Conservation (phyloP, 1,284 basidiomycete genomes). For the Volvariella volvacea region DNA sequence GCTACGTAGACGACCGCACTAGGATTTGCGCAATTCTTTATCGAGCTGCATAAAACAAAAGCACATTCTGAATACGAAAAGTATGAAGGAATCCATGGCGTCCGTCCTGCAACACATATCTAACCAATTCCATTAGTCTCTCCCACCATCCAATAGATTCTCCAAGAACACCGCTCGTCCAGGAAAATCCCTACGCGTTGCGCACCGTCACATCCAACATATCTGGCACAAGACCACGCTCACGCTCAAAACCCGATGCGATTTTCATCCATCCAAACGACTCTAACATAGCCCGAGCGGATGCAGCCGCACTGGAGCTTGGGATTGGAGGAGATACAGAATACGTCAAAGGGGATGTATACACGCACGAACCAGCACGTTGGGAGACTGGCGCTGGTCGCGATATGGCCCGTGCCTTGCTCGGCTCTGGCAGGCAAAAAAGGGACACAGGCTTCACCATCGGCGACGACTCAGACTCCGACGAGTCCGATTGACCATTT, state of each 20-base stretch:
- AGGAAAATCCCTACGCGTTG: slow-evolving; percentile 8
- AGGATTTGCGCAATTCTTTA: slow-evolving; percentile 43
- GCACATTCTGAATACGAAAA: slow-evolving; percentile 3
- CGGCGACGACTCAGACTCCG: slow-evolving; percentile 1
- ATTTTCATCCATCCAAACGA: slow-evolving; percentile 58
- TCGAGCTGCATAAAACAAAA: slow-evolving; percentile 37
- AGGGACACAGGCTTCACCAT: slow-evolving; percentile 7
- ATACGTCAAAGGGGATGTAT: not conserved
- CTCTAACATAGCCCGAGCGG: slow-evolving; percentile 58
- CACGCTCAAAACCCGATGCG: slow-evolving; percentile 46
- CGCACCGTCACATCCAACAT: not conserved
- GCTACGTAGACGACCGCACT: slow-evolving; percentile 43
- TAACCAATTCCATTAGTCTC: slow-evolving; percentile 1
- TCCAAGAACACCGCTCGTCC: slow-evolving; percentile 17
- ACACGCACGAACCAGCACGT: slow-evolving; percentile 1
- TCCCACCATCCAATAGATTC: slow-evolving; percentile 8
- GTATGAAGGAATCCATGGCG: slow-evolving; percentile 14
- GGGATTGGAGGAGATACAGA: slow-evolving; percentile 29
- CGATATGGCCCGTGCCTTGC: slow-evolving; percentile 12
- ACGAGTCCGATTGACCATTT: slow-evolving; percentile 1
- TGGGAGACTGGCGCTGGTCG: slow-evolving; percentile 12
- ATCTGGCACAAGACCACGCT: slow-evolving; percentile 27
- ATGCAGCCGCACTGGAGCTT: slow-evolving; percentile 43
- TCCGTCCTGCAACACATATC: too few relatives aligned
- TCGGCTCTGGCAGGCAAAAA: slow-evolving; percentile 5